Percentiles rank a stretch among this genome's conserved stretches.
These are phyloP conservation scores for Actinomucor elegans DNA, from an alignment of 371 early-diverging fungal species.

Conservation along the genomic window DNA sequence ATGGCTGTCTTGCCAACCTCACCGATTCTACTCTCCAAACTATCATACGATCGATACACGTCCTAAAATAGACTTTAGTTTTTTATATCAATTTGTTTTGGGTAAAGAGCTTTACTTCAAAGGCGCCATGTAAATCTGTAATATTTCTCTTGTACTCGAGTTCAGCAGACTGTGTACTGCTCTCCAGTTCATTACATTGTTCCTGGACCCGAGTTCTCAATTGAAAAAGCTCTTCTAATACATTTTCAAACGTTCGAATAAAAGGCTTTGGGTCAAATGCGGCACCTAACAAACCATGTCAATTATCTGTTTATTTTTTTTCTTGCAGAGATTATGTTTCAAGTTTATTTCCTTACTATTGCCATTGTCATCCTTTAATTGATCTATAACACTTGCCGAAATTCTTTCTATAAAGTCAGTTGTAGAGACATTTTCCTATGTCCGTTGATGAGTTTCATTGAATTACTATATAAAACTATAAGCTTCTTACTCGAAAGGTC, in stretches of 20 bases:
- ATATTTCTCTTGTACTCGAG: conserved; percentile 73
- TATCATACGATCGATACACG: conserved; percentile 79
- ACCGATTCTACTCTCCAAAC: conserved; percentile 82
- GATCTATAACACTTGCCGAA: conserved; percentile 37
- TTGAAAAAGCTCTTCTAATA: conserved; percentile 77
- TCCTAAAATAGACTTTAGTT: no score
- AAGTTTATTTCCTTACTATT: conserved; percentile 17
- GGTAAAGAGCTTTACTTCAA: no score
- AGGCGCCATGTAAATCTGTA: conserved; percentile 66
- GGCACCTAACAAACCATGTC: no score
- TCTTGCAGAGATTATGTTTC: not conserved
- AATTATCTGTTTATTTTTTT: not conserved
- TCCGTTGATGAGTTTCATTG: not conserved
- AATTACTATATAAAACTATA: no score
- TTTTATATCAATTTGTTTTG: no score
- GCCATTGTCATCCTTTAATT: conserved; percentile 25
- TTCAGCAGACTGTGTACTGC: conserved; percentile 71
- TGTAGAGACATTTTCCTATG: conserved; percentile 53
- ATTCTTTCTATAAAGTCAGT: conserved; percentile 61
- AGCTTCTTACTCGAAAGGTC: conserved; percentile 16
- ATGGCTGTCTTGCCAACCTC: conserved; percentile 96
- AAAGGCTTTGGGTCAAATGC: conserved; percentile 81
- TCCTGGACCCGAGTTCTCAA: conserved; percentile 74
- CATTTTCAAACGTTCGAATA: conserved; percentile 86
- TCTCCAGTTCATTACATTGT: conserved; percentile 84